Evolutionary conservation across 2,329 filamentous ascomycete species (phyloP).

Genomic region (Neofusicoccum parvum): DNA sequence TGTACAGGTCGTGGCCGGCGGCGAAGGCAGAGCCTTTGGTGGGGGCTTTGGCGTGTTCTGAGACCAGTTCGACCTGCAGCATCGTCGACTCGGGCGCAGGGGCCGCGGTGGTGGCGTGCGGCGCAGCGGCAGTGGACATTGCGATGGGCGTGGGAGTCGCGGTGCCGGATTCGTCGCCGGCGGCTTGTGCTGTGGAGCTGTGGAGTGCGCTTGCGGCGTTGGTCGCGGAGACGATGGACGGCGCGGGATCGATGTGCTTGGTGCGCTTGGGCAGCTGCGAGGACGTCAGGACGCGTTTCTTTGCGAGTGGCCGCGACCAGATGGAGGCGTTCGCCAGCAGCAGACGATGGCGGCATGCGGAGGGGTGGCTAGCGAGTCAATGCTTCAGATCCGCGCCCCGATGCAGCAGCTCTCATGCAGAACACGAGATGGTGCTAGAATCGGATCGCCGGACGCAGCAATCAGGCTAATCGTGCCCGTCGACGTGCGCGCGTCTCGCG

Average conservation of each 20-base stretch:
- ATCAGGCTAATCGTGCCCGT: not conserved
- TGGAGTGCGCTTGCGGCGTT: slow-evolving; percentile 6
- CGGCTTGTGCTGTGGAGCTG: slow-evolving; percentile 26
- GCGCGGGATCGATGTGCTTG: slow-evolving; percentile 60
- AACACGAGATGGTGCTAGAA: not conserved
- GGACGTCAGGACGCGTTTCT: slow-evolving; percentile 60
- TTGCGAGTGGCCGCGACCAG: slow-evolving; percentile 26
- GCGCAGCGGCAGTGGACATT: slow-evolving; percentile 27
- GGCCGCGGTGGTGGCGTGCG: slow-evolving; percentile 26
- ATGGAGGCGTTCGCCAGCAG: slow-evolving; percentile 1
- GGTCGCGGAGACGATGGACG: slow-evolving; percentile 30
- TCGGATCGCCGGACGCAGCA: not conserved
- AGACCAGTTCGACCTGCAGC: slow-evolving; percentile 86
- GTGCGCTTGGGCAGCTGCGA: slow-evolving; percentile 81
- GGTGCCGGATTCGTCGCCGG: slow-evolving; percentile 34
- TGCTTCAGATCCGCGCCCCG: not conserved
- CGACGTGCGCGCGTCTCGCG: not conserved
- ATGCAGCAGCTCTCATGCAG: not conserved
- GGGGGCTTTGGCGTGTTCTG: slow-evolving; percentile 74
- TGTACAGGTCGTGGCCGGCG: slow-evolving; percentile 93
- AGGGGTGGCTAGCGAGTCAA: not conserved
- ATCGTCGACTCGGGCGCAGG: slow-evolving; percentile 51
- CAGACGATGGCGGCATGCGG: not conserved
- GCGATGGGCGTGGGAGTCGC: slow-evolving; percentile 38
- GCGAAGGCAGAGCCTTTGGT: slow-evolving; percentile 87